phyloP scores from a whole-genome alignment of 108 stramenopile species.

The Seminavis robusta region DNA sequence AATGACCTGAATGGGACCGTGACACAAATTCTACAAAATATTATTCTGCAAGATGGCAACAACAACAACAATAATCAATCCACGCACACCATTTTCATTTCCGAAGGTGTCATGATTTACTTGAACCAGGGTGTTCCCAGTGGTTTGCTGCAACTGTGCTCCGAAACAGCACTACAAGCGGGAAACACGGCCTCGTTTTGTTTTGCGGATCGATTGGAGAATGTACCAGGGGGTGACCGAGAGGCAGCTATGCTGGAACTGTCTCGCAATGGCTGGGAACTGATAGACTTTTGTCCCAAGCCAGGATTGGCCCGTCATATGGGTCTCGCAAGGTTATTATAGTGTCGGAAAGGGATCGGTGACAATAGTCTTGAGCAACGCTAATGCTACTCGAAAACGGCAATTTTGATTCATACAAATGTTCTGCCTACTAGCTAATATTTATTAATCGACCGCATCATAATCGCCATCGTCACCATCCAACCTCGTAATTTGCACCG shows the following conservation, averaged over 20 bases:
- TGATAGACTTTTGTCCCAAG: conserved; percentile 53
- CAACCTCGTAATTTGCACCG: no score
- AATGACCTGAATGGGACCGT: conserved; percentile 50
- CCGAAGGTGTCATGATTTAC: conserved; percentile 83
- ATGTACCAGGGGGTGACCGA: conserved; percentile 53
- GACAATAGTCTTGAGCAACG: no score
- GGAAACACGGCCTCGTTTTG: conserved; percentile 22
- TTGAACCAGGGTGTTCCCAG: conserved; percentile 59
- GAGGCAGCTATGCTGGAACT: conserved; percentile 32
- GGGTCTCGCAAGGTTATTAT: no score
- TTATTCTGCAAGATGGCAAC: conserved; percentile 24
- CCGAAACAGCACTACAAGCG: conserved; percentile 21
- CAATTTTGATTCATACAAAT: no score
- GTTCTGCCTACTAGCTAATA: no score
- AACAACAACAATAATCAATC: conserved; percentile 6
- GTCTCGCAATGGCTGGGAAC: conserved; percentile 50
- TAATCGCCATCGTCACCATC: no score
- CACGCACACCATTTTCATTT: conserved; percentile 55
- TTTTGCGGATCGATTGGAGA: conserved; percentile 71
- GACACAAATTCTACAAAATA: no score
- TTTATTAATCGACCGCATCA: no score
- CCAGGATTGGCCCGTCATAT: conserved; percentile 73
- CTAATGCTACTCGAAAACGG: no score
- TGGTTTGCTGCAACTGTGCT: conserved; percentile 38
- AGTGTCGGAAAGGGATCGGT: no score